A percentile compares a stretch with the other conserved stretches of the same genome.
Evolutionary conservation across 305 asterid genomes (phyloP).

Genomic region (Solanum hybrid): DNA sequence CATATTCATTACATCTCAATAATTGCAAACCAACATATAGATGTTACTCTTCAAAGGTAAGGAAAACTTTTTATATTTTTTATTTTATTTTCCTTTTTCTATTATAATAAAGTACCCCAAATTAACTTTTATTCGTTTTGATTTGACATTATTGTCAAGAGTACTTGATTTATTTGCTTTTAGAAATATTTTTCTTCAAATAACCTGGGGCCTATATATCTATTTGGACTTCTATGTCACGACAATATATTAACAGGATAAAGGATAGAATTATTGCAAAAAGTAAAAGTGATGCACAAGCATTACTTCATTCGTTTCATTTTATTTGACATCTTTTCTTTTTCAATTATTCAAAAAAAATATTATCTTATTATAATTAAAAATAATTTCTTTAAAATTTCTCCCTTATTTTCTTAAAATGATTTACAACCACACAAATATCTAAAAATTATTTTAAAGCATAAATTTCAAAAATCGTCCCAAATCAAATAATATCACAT

Average conservation of each 20-base stretch:
- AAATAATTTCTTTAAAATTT: not conserved
- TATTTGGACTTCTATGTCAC: not conserved
- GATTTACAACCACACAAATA: not conserved
- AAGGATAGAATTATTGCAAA: not conserved
- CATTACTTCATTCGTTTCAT: not conserved
- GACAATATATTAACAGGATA: not conserved
- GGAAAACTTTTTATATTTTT: not conserved
- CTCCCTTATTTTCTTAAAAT: too few relatives aligned
- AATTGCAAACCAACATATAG: not conserved
- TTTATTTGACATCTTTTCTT: too few relatives aligned
- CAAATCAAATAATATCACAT: not conserved
- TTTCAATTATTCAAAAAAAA: too few relatives aligned
- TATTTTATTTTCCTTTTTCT: not conserved
- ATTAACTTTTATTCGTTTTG: not conserved
- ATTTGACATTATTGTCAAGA: not conserved
- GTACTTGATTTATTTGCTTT: not conserved
- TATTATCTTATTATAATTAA: too few relatives aligned
- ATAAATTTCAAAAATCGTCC: too few relatives aligned
- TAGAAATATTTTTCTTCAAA: not conserved
- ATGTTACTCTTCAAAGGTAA: not conserved
- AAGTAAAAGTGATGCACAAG: not conserved
- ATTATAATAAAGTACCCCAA: not conserved
- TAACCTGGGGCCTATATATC: not conserved
- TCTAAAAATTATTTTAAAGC: too few relatives aligned
- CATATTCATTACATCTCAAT: not conserved